Conservation (phyloP, 108 stramenopile genomes). For the Stephanodiscus triporus region DNA sequence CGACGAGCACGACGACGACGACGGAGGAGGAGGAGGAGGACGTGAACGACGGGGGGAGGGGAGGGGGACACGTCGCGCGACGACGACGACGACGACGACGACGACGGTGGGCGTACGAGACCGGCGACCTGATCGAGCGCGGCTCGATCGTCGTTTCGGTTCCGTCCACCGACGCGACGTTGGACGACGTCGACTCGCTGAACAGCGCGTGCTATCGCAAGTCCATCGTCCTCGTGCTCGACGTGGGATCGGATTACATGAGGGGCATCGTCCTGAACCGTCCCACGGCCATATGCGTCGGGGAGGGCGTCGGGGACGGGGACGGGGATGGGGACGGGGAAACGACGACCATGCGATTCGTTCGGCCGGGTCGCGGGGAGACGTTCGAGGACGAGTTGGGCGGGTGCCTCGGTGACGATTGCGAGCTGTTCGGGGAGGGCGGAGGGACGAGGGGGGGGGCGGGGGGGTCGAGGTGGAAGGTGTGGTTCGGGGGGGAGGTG, state of each 20-base stretch:
- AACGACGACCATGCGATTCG: constrained; percentile 47
- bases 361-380: constrained; percentile 29
- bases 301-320: constrained; percentile 27
- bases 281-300: constrained; percentile 56
- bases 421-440: neutral
- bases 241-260: constrained; percentile 62
- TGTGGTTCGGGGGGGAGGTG: constrained; percentile 79
- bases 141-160: constrained; percentile 65
- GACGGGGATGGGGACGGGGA: too few species aligned
- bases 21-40: too few species aligned
- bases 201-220: constrained; percentile 77
- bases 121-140: constrained; percentile 56
- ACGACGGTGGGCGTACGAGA: constrained; percentile 64
- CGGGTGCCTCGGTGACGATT: constrained; percentile 8
- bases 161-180: constrained; percentile 34
- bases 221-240: constrained; percentile 64
- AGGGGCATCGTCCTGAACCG: constrained; percentile 81
- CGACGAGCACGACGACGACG: neutral
- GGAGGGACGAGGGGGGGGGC: neutral
- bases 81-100: too few species aligned
- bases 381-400: constrained; percentile 31
- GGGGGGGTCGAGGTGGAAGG: constrained; percentile 46
- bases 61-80: neutral
- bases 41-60: too few species aligned
- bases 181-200: constrained; percentile 42